phyloP scores from a whole-genome alignment of 2,329 filamentous ascomycete genomes.

The Colletotrichum nymphaeae region DNA sequence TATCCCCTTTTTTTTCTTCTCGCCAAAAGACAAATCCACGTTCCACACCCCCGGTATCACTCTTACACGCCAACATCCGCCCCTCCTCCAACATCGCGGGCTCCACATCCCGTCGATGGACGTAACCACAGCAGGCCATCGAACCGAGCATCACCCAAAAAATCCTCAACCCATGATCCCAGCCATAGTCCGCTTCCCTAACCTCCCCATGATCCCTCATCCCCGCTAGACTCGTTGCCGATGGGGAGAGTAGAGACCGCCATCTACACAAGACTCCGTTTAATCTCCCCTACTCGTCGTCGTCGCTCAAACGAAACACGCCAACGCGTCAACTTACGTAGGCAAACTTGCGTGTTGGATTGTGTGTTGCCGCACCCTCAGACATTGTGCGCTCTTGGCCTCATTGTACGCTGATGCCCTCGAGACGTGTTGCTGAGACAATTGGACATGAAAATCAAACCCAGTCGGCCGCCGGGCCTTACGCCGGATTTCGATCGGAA shows the following conservation, averaged over 20 bases:
- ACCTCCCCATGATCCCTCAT: not conserved
- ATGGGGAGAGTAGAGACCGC: not conserved
- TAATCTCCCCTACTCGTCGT: slow-evolving; percentile 14
- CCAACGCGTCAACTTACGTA: slow-evolving; percentile 30
- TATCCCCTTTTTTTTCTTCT: not conserved
- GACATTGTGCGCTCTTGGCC: not conserved
- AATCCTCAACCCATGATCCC: slow-evolving; percentile 17
- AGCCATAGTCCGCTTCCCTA: not conserved
- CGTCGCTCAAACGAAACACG: slow-evolving; percentile 21
- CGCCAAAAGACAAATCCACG: not conserved
- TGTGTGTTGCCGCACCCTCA: not conserved
- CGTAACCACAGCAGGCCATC: not conserved
- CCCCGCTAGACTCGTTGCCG: not conserved
- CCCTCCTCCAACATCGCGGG: not conserved
- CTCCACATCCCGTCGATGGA: slow-evolving; percentile 26
- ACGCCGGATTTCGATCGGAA: not conserved
- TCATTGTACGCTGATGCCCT: not conserved
- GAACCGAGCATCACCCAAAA: not conserved
- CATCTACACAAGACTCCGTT: slow-evolving; percentile 23
- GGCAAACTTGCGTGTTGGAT: not conserved
- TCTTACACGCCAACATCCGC: not conserved
- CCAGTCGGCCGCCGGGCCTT: not conserved
- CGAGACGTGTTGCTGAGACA: not conserved
- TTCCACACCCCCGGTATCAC: slow-evolving; percentile 5
- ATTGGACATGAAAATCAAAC: not conserved